These are phyloP conservation scores for Moesziomyces globuligerus DNA, from an alignment of 1,284 basidiomycete genomes.

Conservation along the genomic window DNA sequence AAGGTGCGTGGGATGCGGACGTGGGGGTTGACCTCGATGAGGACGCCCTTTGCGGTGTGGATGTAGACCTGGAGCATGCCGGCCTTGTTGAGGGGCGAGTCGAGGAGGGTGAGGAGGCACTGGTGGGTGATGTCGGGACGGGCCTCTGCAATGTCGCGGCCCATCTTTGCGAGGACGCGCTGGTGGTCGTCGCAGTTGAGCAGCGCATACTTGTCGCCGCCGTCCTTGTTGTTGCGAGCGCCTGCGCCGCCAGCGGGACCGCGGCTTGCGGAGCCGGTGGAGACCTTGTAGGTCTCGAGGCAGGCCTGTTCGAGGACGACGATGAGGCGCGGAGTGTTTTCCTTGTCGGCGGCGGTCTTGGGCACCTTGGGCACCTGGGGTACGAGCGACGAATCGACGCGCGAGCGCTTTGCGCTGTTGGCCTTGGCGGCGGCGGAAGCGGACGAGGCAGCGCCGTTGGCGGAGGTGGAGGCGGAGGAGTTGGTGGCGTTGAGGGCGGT, in stretches of 20 bases:
- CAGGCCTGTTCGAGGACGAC: constrained; percentile 94
- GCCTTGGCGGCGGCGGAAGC: constrained; percentile 30
- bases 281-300: constrained; percentile 91
- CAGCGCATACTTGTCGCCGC: constrained; percentile 86
- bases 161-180: constrained; percentile 96
- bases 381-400: constrained; percentile 60
- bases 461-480: constrained; percentile 7
- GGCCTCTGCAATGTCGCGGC: constrained; percentile 96
- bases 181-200: constrained; percentile 99
- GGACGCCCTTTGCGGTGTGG: constrained; percentile 93
- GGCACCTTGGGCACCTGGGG: constrained; percentile 64
- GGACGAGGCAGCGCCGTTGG: constrained; percentile 13
- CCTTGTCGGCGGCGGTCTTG: constrained; percentile 61
- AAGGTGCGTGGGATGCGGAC: constrained; percentile 98
- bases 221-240: constrained; percentile 49
- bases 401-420: constrained; percentile 53
- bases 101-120: constrained; percentile 95
- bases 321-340: constrained; percentile 72
- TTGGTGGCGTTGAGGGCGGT: constrained; percentile 25
- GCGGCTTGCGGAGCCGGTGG: constrained; percentile 69
- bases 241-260: constrained; percentile 69
- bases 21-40: constrained; percentile 98
- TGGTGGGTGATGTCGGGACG: constrained; percentile 99
- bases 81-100: constrained; percentile 98
- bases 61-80: constrained; percentile 97